Evolutionary conservation across 2,329 filamentous ascomycete species (phyloP), one percentile per base, ranked within the genome.

Genomic region (Aphanocladium album): DNA sequence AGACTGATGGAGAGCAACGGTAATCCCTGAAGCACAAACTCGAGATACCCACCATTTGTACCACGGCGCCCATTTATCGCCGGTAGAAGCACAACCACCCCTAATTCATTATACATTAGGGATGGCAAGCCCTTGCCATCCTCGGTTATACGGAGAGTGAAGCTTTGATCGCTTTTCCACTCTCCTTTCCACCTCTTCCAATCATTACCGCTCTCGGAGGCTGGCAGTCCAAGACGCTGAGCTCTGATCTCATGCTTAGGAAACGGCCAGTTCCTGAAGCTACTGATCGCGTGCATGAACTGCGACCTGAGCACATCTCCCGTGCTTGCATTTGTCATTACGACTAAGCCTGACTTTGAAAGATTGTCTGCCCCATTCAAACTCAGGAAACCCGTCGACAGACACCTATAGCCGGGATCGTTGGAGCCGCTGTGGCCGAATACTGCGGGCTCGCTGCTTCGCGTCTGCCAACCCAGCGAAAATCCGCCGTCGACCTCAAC

Each of bases 371-470:
- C 21, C 1, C 14, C n/a, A 19, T 54, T 47, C 2, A 57, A 21
- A 1, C 56, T 21, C 2, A 62, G 63, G 11, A 63, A 67, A 0
- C 66, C 67, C 3, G 60, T 50, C 5, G 62, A 57, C n/a, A 59
- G 51, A 23, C 65, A 66, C n/a, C 65, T 35, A 49, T 63, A 67
- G 19, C 64, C 64, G 1, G 65, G 66, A 2, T 47, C 50, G 11
- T 67, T 67, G 33, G 33, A 39, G 23, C 66, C 67, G 17, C 57
- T 62, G 39, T 68, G 67, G 1, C 55, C 56, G 55, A 68, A 68
- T 11, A 37, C 51, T 7, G 46, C 30, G 12, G 57, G 50, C 7
- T 60, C 47, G 25, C 35, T 43, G 1, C 65, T 46, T 6, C 23
- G 12, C 21, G 66, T 66, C 12, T 41, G 27, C 67, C 66, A 67